Evolutionary conservation across 164 flowering plant genomes (phyloP), one percentile per base, ranked within the genome.

Genomic region (Vitis labrusca): DNA sequence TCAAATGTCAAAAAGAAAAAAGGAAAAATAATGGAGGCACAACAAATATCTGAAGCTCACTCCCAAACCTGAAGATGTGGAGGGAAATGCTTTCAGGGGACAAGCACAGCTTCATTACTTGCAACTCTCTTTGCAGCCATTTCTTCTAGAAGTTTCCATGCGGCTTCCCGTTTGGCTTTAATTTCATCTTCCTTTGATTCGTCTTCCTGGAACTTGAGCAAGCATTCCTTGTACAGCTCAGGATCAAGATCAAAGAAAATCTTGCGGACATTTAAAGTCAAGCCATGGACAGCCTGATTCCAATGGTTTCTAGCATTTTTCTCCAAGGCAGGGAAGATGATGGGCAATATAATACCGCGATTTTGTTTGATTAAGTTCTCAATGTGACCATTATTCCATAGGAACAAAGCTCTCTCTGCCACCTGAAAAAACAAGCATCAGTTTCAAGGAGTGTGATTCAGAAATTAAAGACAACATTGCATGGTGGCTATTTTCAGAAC

Each of bases 361-460:
- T 89, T 89, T 74, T 89, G 91, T 72, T 70, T 84, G 51, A 91
- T 84, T 69, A 91, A 76, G 82, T 74, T 85, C 70, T 82, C 90
- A 9, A 90, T 81, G 74, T 87, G 90, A 74, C 85, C 91, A 63
- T 87, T 90, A 81, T 84, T 90, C 95, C 92, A 90, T 67, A 90
- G 75, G 71, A 84, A 88, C 67, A 90, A 74, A 59, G 95, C 81
- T 79, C 89, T 80, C 74, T 90, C 93, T 9, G 91, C 96, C 64
- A 90, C 96, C 96, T 88, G 77, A 53, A 69, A 59, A 59, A 44
- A 44, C 56, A 71, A 67, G 44, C 55, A 69, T 61, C 37, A 57
- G 29, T 51, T 29, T 44, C 14, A 56, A 3, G 1, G 15, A 44
- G 30, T 16, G 13, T 56, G 54, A n/a, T 60, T 70, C 32, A 55